Conservation (phyloP, 2,329 filamentous ascomycete genomes). For the Fusarium beomiforme region DNA sequence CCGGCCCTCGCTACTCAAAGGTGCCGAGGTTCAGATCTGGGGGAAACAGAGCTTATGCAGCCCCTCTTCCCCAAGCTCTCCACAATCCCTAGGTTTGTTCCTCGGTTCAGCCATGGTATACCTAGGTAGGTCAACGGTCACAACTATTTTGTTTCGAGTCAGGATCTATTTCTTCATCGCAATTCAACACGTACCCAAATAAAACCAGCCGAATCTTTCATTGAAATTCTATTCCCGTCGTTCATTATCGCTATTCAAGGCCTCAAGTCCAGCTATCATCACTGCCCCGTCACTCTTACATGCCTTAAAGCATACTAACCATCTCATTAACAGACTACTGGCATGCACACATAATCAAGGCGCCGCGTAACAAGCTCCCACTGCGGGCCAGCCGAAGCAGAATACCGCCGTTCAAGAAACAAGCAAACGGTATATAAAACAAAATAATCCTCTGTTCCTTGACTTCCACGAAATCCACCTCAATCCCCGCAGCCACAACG, state of each 20-base stretch:
- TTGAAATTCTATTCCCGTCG: slow-evolving; percentile 26
- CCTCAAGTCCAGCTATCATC: slow-evolving; percentile 22
- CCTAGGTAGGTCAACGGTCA: not conserved
- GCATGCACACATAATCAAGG: slow-evolving; percentile 37
- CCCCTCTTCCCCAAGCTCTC: slow-evolving; percentile 37
- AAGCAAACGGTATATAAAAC: slow-evolving; percentile 43
- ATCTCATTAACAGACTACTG: slow-evolving; percentile 25
- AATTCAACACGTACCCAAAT: not conserved
- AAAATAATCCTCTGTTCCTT: slow-evolving; percentile 15
- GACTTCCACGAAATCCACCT: slow-evolving; percentile 30
- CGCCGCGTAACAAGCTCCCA: slow-evolving; percentile 38
- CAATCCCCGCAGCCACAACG: slow-evolving; percentile 12
- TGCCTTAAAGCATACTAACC: slow-evolving; percentile 23
- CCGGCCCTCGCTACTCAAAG: slow-evolving; percentile 24
- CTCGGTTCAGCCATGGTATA: slow-evolving; percentile 1
- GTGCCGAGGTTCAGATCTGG: slow-evolving; percentile 41
- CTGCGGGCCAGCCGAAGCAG: slow-evolving; percentile 50
- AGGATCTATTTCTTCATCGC: not conserved
- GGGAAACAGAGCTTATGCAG: slow-evolving; percentile 2
- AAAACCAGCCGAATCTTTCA: not conserved
- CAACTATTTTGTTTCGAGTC: not conserved
- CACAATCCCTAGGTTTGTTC: slow-evolving; percentile 18
- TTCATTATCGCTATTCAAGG: slow-evolving; percentile 37
- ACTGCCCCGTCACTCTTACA: slow-evolving; percentile 31
- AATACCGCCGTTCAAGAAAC: slow-evolving; percentile 39